Conservation (phyloP, 2,329 filamentous ascomycete species). For the Hypoxylon sp. region DNA sequence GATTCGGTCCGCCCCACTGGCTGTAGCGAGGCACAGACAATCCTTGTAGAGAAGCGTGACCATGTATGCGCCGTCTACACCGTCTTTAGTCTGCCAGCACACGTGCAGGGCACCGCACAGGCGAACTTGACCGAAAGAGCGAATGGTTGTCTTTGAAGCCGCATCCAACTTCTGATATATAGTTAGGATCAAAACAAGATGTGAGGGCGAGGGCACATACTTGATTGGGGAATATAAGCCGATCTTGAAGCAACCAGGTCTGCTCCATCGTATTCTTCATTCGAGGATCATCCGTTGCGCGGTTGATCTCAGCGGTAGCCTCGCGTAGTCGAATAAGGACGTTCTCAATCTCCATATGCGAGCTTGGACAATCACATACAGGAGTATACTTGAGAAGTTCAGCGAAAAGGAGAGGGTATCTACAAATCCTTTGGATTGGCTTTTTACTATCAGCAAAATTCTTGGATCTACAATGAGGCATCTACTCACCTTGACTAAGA, state of each 20-base stretch:
- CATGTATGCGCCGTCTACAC: conserved; percentile 81
- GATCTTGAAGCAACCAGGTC: conserved; percentile 85
- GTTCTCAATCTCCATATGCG: conserved; percentile 81
- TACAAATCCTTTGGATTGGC: conserved; percentile 92
- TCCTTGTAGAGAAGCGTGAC: conserved; percentile 85
- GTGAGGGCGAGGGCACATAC: conserved; percentile 54
- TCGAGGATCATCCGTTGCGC: conserved; percentile 78
- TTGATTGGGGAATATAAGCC: conserved; percentile 76
- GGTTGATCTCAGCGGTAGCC: conserved; percentile 81
- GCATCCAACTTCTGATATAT: conserved; percentile 56
- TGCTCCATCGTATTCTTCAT: conserved; percentile 77
- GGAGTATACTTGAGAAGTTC: conserved; percentile 86
- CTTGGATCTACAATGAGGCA: background rate
- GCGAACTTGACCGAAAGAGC: conserved; percentile 79
- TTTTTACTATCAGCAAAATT: conserved; percentile 48
- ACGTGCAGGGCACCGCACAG: conserved; percentile 86
- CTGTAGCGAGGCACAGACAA: conserved; percentile 78
- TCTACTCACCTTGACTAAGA: conserved; percentile 81
- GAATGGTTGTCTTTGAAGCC: conserved; percentile 71
- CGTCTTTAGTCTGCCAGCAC: conserved; percentile 77
- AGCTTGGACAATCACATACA: conserved; percentile 82
- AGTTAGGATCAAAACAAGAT: conserved; percentile 34
- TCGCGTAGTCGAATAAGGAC: conserved; percentile 76
- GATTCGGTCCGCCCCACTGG: conserved; percentile 68
- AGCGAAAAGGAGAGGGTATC: conserved; percentile 86